Base-by-base conservation (phyloP, 75 land plant genomes). In the Adiantum capillusveneris region DNA sequence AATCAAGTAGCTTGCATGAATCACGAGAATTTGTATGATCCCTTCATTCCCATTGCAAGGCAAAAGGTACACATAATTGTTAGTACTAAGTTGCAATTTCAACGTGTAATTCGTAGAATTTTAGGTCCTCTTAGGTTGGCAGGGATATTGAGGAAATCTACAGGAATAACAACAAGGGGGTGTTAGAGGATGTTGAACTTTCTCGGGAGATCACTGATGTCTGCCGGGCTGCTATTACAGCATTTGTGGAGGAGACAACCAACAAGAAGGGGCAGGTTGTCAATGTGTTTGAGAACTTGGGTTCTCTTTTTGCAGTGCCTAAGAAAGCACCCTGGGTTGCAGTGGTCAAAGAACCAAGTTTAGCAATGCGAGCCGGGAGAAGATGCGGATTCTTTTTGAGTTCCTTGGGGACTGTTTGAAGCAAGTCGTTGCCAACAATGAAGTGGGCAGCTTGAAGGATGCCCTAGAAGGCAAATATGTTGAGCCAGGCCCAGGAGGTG, bases 401-500 rank as follows among this genome's bases (percentile, higher is more conserved):
- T 95, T 82, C 74, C 44, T 95, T 19, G 85, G 75, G 0, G 81
- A 84, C 46, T 95, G 99, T 64, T 75, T 95, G 75, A 90, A 82
- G 79, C 81, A 86, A 46, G 77, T 95, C 29, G 97, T 95, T 30
- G 88, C 85, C 30, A 97, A 95, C 59, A 86, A 95, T 63, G 99
- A 95, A 72, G 62, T 95, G 31, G 85, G 85, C 5, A 79, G 92
- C 42, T 60, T 95, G 56, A 90, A 86, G 49, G 93, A 83, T 56
- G 99, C 99, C 25, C 44, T 95, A 41, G 92, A 95, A 68, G 99
- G 99, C 20, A 86, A 71, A 37, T 95, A 77, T 67, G 99, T 95
- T 0, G 88, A 84, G 63, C 99, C 99, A 13, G 99, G 99, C 7
- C 99, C 99, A 2, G 99, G 99, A 51, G 99, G 99, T 20, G 96